A percentile compares a stretch with the other conserved stretches of the same genome.
These are phyloP conservation scores for Hemileccinum hortonii DNA, from an alignment of 1,284 basidiomycete genomes.

Conservation along the genomic window DNA sequence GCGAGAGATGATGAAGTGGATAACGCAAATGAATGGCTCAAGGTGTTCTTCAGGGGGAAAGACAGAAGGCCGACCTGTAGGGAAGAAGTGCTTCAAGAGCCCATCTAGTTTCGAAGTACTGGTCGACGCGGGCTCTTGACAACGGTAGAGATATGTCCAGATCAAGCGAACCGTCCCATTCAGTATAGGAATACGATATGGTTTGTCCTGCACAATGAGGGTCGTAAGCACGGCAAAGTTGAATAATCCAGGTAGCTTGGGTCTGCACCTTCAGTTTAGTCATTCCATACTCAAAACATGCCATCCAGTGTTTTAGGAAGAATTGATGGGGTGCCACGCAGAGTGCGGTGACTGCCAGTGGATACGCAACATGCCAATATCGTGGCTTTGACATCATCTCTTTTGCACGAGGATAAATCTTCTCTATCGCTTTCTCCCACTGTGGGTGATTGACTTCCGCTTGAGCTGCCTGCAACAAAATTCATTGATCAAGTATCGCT, in stretches of 20 bases:
- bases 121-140: slow-evolving; percentile 80
- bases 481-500: slow-evolving; percentile 1
- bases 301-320: slow-evolving; percentile 81
- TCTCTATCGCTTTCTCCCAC: slow-evolving; percentile 90
- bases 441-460: slow-evolving; percentile 95
- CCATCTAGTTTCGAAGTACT: slow-evolving; percentile 77
- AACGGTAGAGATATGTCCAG: slow-evolving; percentile 95
- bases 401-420: slow-evolving; percentile 80
- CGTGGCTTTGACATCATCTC: slow-evolving; percentile 89
- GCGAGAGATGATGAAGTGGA: slow-evolving; percentile 82
- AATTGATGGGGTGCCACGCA: slow-evolving; percentile 87
- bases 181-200: slow-evolving; percentile 70
- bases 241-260: neutral
- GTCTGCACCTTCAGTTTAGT: slow-evolving; percentile 74
- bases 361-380: slow-evolving; percentile 89
- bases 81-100: slow-evolving; percentile 80
- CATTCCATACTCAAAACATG: slow-evolving; percentile 69
- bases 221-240: neutral
- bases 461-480: slow-evolving; percentile 71
- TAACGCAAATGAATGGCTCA: slow-evolving; percentile 76
- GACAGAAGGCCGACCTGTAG: slow-evolving; percentile 61
- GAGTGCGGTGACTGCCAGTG: slow-evolving; percentile 79
- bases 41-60: slow-evolving; percentile 74
- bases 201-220: slow-evolving; percentile 64
- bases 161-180: slow-evolving; percentile 83